These are phyloP conservation scores for Amborella trichopoda DNA, from an alignment of 164 flowering plant genomes.

Conservation along the genomic window DNA sequence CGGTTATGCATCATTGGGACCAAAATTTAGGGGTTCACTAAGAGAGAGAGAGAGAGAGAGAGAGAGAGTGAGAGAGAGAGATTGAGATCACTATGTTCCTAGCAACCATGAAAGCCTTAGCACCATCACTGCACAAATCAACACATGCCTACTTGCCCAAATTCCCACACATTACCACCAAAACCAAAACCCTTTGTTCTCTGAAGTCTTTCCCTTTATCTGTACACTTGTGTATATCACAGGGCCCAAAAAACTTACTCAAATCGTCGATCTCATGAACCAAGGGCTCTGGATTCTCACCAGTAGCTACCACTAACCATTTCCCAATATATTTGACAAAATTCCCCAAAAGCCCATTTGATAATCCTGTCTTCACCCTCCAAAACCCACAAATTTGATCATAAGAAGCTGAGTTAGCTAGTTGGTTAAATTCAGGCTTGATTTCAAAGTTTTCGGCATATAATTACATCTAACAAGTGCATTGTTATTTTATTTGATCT, in stretches of 20 bases:
- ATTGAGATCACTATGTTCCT: slow-evolving; percentile 28
- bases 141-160: slow-evolving; percentile 53
- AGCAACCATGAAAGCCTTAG: slow-evolving; percentile 23
- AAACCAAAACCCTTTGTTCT: slow-evolving; percentile 40
- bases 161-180: slow-evolving; percentile 58
- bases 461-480: slow-evolving; percentile 32
- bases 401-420: slow-evolving; percentile 22
- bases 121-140: slow-evolving; percentile 30
- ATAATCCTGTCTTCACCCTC: slow-evolving; percentile 19
- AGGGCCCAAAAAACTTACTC: slow-evolving; percentile 27
- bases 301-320: slow-evolving; percentile 52
- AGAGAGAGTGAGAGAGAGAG: too few species aligned
- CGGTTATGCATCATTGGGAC: too few species aligned
- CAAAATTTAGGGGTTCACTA: too few species aligned
- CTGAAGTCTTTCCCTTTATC: slow-evolving; percentile 33
- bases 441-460: slow-evolving; percentile 37
- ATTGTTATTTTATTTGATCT: slow-evolving; percentile 33
- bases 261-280: slow-evolving; percentile 33
- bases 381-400: slow-evolving; percentile 23
- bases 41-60: too few species aligned
- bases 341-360: neutral
- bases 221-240: slow-evolving; percentile 21
- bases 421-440: slow-evolving; percentile 17
- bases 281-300: slow-evolving; percentile 41
- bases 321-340: slow-evolving; percentile 17